Conservation (phyloP, 768 basidiomycete species). For the Collybiopsis luxurians region DNA sequence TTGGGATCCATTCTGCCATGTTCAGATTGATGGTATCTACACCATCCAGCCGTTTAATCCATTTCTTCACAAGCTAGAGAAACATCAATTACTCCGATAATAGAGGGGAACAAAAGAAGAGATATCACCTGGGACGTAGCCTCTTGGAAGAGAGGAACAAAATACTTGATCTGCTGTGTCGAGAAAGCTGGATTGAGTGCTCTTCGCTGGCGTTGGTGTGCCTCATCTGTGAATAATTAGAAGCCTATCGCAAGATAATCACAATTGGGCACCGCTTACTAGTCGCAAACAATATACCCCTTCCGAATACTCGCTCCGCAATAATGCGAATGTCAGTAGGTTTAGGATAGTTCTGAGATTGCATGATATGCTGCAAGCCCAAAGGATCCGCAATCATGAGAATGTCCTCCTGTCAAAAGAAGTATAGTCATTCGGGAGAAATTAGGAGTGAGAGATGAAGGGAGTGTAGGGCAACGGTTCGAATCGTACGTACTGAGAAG, state of each 20-base stretch:
- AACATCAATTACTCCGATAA: slow-evolving; percentile 17
- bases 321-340: slow-evolving; percentile 14
- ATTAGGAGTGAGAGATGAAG: too few relatives aligned
- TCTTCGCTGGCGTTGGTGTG: slow-evolving; percentile 27
- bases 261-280: slow-evolving; percentile 9
- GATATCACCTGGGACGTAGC: slow-evolving; percentile 18
- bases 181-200: slow-evolving; percentile 31
- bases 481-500: not conserved
- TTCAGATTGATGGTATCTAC: slow-evolving; percentile 14
- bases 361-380: slow-evolving; percentile 21
- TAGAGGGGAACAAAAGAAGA: not conserved
- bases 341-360: slow-evolving; percentile 24
- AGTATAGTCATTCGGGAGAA: too few relatives aligned
- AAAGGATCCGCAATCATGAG: slow-evolving; percentile 4
- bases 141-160: slow-evolving; percentile 22
- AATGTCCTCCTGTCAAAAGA: not conserved
- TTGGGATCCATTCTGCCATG: slow-evolving; percentile 23
- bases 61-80: slow-evolving; percentile 21
- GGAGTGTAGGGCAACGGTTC: too few relatives aligned
- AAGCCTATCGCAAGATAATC: too few relatives aligned
- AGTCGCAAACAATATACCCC: slow-evolving; percentile 23
- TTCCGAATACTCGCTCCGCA: slow-evolving; percentile 18
- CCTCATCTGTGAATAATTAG: slow-evolving; percentile 3
- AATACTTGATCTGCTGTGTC: slow-evolving; percentile 18
- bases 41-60: slow-evolving; percentile 4